Conservation (phyloP, 1,284 basidiomycete genomes). For the Neotropicomus parvogracilis region DNA sequence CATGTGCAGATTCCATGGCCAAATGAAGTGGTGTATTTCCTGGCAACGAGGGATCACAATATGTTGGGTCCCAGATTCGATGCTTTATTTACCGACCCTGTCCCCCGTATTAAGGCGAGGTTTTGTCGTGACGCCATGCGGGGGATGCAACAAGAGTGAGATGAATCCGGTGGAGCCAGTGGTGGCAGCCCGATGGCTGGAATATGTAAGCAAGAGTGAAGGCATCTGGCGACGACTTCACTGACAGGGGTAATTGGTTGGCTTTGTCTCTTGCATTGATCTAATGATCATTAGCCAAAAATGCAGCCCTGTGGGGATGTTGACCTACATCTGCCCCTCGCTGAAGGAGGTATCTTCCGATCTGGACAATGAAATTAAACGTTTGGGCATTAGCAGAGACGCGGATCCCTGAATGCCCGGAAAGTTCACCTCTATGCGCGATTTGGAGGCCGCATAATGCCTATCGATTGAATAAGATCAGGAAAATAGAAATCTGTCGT, state of each 20-base stretch:
- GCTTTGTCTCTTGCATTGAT: conserved; percentile 91
- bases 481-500: conserved; percentile 3
- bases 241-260: conserved; percentile 84
- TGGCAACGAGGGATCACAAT: conserved; percentile 26
- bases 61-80: background rate
- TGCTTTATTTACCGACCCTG: conserved; percentile 61
- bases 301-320: conserved; percentile 53
- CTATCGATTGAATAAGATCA: conserved; percentile 39
- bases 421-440: conserved; percentile 68
- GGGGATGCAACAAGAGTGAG: conserved; percentile 72
- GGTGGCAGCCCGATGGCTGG: conserved; percentile 89
- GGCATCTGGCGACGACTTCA: conserved; percentile 3
- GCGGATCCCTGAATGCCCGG: background rate
- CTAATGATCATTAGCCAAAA: conserved; percentile 40
- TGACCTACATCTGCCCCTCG: conserved; percentile 84
- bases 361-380: conserved; percentile 45
- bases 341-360: conserved; percentile 79
- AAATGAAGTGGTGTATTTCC: conserved; percentile 96
- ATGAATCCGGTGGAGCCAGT: conserved; percentile 89
- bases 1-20: conserved; percentile 92
- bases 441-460: conserved; percentile 94
- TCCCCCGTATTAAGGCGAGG: conserved; percentile 84
- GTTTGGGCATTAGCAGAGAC: background rate
- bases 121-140: conserved; percentile 64
- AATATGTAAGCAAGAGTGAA: conserved; percentile 5